Base-by-base conservation (phyloP, 1,139 yeast genomes). In the Suhomyces bolitotheri region DNA sequence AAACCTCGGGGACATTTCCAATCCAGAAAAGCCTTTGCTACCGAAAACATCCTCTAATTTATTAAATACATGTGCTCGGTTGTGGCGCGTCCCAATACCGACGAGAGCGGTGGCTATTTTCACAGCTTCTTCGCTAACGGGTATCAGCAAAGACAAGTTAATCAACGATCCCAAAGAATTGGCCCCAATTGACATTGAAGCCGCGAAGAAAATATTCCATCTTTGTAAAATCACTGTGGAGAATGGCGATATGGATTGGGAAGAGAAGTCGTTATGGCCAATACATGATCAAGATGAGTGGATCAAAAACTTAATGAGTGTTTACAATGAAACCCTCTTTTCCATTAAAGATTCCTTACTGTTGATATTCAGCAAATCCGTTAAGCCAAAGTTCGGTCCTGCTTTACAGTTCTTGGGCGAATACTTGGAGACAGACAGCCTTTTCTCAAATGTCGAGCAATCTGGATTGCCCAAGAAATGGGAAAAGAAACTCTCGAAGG, bases 381-480 rank as follows among this genome's bases (percentile, higher is more conserved):
- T 71, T 2, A 76, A 78, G 39, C 90, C 94, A 0, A 78, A 74
- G 46, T 77, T 85, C 46, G 79, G 80, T 0, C 81, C 85, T 0
- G 60, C 65, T 26, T 54, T 82, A 33, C 49, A 58, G 25, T 67
- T 80, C 24, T 60, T 81, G 33, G 80, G 76, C 13, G 76, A 71
- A 11, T 69, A 67, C 44, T 54, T 84, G 9, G 77, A 76, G 36
- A 50, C 70, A 1, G 85, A 78, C 46, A 57, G 68, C 2, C 57
- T 73, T 14, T 73, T 75, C 45, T 46, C 50, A 0, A 52, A 53
- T 9, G 58, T 73, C 9, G 58, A 56, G 19, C 62, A 63, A 10
- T 46, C 68, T 2, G 74, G 71, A 2, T 49, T 72, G 5, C 61
- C 69, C 19, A 62, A 67, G 25, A 71, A 69, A 45, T 78, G 82